Evolutionary conservation across 2,329 filamentous ascomycete species (phyloP).

Genomic region (Aspergillus hiratsukae): DNA sequence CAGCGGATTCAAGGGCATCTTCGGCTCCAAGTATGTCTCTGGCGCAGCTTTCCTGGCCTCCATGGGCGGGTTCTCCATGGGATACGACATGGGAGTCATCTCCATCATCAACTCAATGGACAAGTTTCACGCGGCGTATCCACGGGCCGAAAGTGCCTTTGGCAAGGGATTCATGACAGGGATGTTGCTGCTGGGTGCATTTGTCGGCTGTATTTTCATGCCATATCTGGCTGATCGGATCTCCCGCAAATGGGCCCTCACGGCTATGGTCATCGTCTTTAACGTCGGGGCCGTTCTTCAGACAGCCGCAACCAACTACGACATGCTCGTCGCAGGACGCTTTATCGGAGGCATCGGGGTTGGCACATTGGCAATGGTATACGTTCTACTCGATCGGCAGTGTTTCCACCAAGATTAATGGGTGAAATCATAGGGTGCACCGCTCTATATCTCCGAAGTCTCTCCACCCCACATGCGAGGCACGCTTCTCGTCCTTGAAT

Average conservation of each 20-base stretch:
- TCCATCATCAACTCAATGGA: slow-evolving; percentile 44
- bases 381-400: not conserved
- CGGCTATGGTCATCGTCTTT: slow-evolving; percentile 32
- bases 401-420: not conserved
- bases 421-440: slow-evolving; percentile 14
- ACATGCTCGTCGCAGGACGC: slow-evolving; percentile 29
- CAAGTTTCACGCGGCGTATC: slow-evolving; percentile 40
- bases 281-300: slow-evolving; percentile 42
- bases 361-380: slow-evolving; percentile 32
- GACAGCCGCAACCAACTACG: slow-evolving; percentile 23
- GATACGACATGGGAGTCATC: slow-evolving; percentile 44
- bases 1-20: slow-evolving; percentile 27
- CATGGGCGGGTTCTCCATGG: slow-evolving; percentile 39
- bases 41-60: slow-evolving; percentile 41
- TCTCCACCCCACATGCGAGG: slow-evolving; percentile 34
- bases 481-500: slow-evolving; percentile 35
- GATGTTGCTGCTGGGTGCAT: slow-evolving; percentile 41
- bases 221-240: slow-evolving; percentile 35
- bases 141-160: slow-evolving; percentile 32
- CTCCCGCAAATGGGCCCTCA: slow-evolving; percentile 41
- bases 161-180: slow-evolving; percentile 38
- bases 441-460: slow-evolving; percentile 32
- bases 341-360: slow-evolving; percentile 35
- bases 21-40: slow-evolving; percentile 37
- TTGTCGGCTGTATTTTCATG: slow-evolving; percentile 36